Evolutionary conservation across 2,329 filamentous ascomycete species (phyloP).

Genomic region (Tolypocladium paradoxum): DNA sequence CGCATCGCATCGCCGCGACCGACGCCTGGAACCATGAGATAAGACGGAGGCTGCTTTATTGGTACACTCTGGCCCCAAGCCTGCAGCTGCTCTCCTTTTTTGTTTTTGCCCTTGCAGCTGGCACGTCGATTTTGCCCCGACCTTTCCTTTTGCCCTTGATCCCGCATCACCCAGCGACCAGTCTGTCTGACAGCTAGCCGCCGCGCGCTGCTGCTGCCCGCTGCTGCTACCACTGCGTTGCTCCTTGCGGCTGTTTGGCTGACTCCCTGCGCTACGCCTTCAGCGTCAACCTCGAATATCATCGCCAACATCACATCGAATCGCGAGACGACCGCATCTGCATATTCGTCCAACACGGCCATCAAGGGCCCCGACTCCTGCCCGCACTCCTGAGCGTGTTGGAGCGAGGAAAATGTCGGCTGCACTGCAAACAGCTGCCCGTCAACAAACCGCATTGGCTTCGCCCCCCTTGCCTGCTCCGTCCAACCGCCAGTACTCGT

Average conservation of each 20-base stretch:
- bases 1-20: constrained; percentile 19
- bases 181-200: background rate
- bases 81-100: constrained; percentile 4
- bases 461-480: constrained; percentile 39
- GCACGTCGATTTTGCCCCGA: background rate
- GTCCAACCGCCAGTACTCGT: constrained; percentile 40
- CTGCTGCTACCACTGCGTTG: background rate
- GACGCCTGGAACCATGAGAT: constrained; percentile 31
- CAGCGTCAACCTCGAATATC: background rate
- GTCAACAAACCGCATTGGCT: constrained; percentile 40
- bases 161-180: background rate
- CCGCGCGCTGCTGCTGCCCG: background rate
- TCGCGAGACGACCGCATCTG: background rate
- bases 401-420: constrained; percentile 32
- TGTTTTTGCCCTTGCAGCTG: background rate
- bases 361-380: constrained; percentile 4
- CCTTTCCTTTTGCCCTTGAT: background rate
- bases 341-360: background rate
- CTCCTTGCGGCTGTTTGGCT: background rate
- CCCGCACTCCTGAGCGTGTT: constrained; percentile 4
- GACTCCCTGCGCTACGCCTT: background rate
- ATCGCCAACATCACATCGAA: background rate
- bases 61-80: constrained; percentile 17
- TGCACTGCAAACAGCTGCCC: constrained; percentile 49
- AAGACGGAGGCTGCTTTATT: constrained; percentile 23